phyloP scores from a whole-genome alignment of 768 basidiomycete genomes.

The Boletus subparvulus region DNA sequence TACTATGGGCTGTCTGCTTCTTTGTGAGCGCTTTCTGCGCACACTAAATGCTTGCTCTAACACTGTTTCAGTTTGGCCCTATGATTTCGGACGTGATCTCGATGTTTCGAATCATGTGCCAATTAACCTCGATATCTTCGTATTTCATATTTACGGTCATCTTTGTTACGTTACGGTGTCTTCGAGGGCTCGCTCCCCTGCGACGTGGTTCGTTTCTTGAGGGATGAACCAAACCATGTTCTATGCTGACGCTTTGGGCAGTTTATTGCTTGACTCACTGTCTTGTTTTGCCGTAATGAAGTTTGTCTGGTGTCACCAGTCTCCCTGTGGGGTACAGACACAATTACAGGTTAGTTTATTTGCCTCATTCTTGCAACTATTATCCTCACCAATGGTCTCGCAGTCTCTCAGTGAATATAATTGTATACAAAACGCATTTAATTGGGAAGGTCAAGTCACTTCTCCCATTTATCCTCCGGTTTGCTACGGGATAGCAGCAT shows the following conservation, averaged over 20 bases:
- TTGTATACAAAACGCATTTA: neutral
- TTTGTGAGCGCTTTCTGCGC: constrained; percentile 14
- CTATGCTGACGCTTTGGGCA: constrained; percentile 1
- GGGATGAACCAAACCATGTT: neutral
- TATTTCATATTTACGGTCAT: constrained; percentile 10
- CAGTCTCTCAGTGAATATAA: constrained; percentile 11
- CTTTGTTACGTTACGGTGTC: neutral
- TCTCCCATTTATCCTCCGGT: neutral
- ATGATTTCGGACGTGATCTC: constrained; percentile 24
- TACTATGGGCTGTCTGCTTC: constrained; percentile 21
- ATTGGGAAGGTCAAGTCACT: neutral
- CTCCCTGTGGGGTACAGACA: neutral
- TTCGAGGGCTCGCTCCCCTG: constrained; percentile 2
- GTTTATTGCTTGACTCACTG: neutral
- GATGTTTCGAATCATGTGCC: constrained; percentile 9
- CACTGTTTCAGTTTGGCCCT: constrained; percentile 16
- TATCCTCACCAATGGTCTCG: neutral
- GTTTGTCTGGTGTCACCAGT: neutral
- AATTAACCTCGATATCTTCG: constrained; percentile 16
- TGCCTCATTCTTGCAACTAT: neutral
- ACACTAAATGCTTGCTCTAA: neutral
- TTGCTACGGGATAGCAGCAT: neutral
- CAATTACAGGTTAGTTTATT: neutral
- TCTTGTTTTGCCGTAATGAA: constrained; percentile 6
- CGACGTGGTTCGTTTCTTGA: constrained; percentile 7